Percentiles rank a stretch among this genome's conserved stretches.
These are phyloP conservation scores for Populus pruinosa DNA, from an alignment of 345 rosid genomes.

Conservation along the genomic window DNA sequence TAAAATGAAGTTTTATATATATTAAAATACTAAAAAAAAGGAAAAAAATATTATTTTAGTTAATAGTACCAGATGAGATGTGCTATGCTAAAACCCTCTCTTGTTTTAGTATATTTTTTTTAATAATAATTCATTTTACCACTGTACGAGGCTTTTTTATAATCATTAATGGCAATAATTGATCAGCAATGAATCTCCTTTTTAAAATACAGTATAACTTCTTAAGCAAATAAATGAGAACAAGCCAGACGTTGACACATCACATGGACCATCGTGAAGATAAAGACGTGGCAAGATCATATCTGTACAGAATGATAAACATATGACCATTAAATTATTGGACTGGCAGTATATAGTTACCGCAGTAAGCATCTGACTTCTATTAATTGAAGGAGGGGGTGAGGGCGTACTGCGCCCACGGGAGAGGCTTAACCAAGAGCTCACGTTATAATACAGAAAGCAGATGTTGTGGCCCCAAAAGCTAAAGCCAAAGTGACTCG, in stretches of 20 bases:
- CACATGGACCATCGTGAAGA: neutral
- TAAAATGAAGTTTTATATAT: no score
- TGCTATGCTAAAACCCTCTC: no score
- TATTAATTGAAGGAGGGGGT: neutral
- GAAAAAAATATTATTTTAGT: no score
- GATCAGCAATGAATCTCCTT: no score
- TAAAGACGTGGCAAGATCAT: neutral
- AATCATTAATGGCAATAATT: no score
- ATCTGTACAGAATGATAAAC: neutral
- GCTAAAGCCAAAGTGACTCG: neutral
- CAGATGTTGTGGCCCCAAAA: neutral
- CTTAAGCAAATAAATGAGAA: neutral
- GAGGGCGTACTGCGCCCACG: neutral
- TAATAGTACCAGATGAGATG: no score
- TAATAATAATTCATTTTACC: no score
- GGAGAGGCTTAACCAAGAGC: neutral
- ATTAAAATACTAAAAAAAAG: no score
- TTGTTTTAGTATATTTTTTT: no score
- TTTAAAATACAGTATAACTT: neutral
- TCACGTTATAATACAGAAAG: neutral
- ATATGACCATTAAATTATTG: neutral
- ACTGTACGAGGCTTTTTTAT: no score
- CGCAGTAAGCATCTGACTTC: neutral
- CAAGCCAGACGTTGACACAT: neutral
- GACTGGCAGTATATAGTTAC: neutral